Evolutionary conservation across 73 alveolate genomes (phyloP), one percentile per base, ranked within the genome.

Genomic region (Paramecium sexaurelia): DNA sequence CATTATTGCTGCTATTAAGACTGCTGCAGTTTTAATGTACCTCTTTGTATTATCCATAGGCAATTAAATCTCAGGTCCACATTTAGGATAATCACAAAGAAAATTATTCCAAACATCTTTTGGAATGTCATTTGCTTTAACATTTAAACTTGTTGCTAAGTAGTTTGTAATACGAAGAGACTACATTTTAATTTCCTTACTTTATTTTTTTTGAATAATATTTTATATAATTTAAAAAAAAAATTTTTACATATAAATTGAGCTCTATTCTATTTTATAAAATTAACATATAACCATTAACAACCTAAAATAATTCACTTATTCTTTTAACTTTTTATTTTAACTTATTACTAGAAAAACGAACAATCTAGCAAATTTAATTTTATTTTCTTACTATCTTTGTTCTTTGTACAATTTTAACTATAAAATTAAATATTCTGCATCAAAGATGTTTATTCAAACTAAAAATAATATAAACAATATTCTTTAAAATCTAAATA

Each of bases 31-130:
- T 24, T 61, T 61, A 10, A 29, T 11, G 9, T 61, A 61, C 26
- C 83, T 61, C 43, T 26, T 29, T 3, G 26, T 32, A 61, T 61
- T 61, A 29, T 61, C 83, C 47, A 61, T 26, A 8, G 83, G 83
- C n/a, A 61, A 61, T 61, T 26, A 29, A 32, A 61, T 61, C 26
- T 61, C 83, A 0, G 39, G 47, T 32, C 83, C 83, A 61, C 83
- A 61, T 61, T 10, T 26, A 26, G 83, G 83, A 61, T 22, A 61
- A 61, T 61, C 83, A 32, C 83, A 61, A 9, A 32, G 6, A 32
- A 61, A 61, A 61, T 61, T 61, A 32, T 61, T 61, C 83, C 83
- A 61, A 61, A 24, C 83, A 11, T 61, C 47, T 29, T 26, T 61
- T 61, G 83, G 43, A 29, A 61, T 61, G 26, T 61, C 83, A 29